Evolutionary conservation across 352 stramenopile genomes (phyloP).

Genomic region (Pythium diclinum): DNA sequence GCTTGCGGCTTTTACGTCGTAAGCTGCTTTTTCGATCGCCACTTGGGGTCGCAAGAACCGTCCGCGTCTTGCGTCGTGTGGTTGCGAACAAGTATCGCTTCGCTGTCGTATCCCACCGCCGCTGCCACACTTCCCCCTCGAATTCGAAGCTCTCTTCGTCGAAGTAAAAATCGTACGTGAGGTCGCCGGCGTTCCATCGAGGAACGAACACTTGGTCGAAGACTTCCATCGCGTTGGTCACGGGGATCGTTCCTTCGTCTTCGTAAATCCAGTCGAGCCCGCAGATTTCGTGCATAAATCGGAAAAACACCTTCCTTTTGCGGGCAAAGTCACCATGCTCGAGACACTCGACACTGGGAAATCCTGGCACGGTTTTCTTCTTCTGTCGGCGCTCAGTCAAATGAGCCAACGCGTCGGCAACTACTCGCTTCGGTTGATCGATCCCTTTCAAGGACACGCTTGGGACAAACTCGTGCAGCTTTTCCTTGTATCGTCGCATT

Average conservation of each 20-base stretch:
- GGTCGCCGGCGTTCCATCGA: constrained; percentile 40
- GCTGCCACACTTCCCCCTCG: constrained; percentile 34
- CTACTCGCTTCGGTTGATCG: neutral
- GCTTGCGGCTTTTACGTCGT: constrained; percentile 10
- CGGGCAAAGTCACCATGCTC: constrained; percentile 32
- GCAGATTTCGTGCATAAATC: constrained; percentile 47
- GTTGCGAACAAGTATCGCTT: constrained; percentile 41
- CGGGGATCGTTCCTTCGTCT: constrained; percentile 39
- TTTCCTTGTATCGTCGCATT: constrained; percentile 45
- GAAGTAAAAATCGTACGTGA: constrained; percentile 61
- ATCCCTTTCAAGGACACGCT: constrained; percentile 6
- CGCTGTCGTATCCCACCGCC: constrained; percentile 30
- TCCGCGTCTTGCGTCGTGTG: constrained; percentile 20
- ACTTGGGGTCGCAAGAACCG: neutral
- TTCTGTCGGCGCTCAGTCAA: constrained; percentile 17
- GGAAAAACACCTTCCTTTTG: constrained; percentile 47
- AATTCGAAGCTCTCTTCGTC: constrained; percentile 47
- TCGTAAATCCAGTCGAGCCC: constrained; percentile 48
- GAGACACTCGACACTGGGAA: constrained; percentile 31
- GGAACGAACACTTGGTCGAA: constrained; percentile 45
- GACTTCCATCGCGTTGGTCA: constrained; percentile 40
- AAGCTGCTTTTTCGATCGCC: neutral
- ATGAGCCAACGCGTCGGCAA: constrained; percentile 1
- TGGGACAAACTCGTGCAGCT: constrained; percentile 32
- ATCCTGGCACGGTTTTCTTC: constrained; percentile 35